Evolutionary conservation across 1,139 yeast genomes (phyloP).

Genomic region (Wickerhamiella infanticola): DNA sequence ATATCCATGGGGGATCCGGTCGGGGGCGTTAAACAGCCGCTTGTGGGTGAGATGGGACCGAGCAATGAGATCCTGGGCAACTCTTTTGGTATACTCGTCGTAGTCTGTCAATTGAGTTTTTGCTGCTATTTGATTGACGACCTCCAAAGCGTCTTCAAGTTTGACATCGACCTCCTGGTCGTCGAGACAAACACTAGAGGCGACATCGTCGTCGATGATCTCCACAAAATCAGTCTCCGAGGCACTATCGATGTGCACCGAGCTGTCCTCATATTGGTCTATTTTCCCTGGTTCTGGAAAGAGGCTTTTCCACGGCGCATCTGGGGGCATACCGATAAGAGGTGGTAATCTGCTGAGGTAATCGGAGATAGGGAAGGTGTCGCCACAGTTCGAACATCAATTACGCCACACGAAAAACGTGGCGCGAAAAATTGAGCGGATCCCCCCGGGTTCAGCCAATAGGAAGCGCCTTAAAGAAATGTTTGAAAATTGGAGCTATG

Average conservation of each 20-base stretch:
- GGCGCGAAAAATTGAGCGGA: too few species aligned
- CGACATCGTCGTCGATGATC: conserved; percentile 18
- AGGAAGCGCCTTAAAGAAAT: too few species aligned
- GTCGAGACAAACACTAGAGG: conserved; percentile 22
- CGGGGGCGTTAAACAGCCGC: background rate
- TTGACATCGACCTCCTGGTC: conserved; percentile 19
- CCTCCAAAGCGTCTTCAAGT: conserved; percentile 16
- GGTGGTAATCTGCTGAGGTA: too few species aligned
- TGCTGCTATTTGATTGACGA: conserved; percentile 7
- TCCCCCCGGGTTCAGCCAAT: too few species aligned
- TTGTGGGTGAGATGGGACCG: conserved; percentile 10
- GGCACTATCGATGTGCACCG: too few species aligned
- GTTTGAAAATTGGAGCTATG: too few species aligned
- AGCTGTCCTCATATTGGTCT: background rate
- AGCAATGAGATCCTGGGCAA: conserved; percentile 25
- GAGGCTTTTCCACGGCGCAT: background rate
- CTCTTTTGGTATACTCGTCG: conserved; percentile 24
- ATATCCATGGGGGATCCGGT: background rate
- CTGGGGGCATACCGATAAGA: background rate
- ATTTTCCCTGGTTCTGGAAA: background rate
- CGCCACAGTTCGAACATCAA: too few species aligned
- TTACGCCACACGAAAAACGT: too few species aligned
- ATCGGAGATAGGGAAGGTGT: too few species aligned
- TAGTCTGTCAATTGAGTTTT: conserved; percentile 22
- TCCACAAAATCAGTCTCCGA: background rate